Evolutionary conservation across 371 early-diverging fungal genomes (phyloP).

Genomic region (Lichtheimia corymbifera): DNA sequence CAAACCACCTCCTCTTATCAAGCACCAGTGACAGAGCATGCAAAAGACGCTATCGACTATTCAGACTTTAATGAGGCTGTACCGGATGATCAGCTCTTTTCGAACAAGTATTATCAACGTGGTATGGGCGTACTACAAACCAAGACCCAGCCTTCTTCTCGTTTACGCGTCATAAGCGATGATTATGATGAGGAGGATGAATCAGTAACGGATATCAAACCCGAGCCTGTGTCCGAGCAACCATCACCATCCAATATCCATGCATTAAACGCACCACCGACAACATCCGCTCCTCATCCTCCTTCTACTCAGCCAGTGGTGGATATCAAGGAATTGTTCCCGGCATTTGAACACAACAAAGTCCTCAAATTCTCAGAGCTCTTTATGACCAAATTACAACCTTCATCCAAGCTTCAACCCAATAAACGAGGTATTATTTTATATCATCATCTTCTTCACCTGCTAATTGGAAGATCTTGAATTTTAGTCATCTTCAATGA

Average conservation of each 20-base stretch:
- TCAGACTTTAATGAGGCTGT: constrained; percentile 80
- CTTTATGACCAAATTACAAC: constrained; percentile 50
- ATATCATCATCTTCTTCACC: too few species aligned
- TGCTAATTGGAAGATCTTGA: background rate
- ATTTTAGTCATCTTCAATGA: constrained; percentile 32
- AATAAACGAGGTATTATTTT: constrained; percentile 28
- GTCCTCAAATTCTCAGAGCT: constrained; percentile 70
- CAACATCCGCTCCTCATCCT: constrained; percentile 1
- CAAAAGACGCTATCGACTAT: constrained; percentile 78
- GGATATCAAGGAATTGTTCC: constrained; percentile 60
- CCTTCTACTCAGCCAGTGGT: constrained; percentile 12
- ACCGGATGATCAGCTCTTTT: constrained; percentile 58
- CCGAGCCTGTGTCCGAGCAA: background rate
- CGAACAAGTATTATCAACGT: constrained; percentile 42
- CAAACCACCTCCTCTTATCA: constrained; percentile 26
- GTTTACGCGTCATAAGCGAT: constrained; percentile 41
- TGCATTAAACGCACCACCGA: background rate
- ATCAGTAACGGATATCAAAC: constrained; percentile 25
- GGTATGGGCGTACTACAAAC: constrained; percentile 39
- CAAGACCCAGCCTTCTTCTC: constrained; percentile 20
- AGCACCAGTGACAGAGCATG: constrained; percentile 40
- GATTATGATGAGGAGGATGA: constrained; percentile 71
- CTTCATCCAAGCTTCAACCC: constrained; percentile 31
- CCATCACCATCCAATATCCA: background rate
- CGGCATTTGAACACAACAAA: constrained; percentile 62